Evolutionary conservation across 192 early-diverging fungal genomes (phyloP).

Genomic region (Backusella circina): DNA sequence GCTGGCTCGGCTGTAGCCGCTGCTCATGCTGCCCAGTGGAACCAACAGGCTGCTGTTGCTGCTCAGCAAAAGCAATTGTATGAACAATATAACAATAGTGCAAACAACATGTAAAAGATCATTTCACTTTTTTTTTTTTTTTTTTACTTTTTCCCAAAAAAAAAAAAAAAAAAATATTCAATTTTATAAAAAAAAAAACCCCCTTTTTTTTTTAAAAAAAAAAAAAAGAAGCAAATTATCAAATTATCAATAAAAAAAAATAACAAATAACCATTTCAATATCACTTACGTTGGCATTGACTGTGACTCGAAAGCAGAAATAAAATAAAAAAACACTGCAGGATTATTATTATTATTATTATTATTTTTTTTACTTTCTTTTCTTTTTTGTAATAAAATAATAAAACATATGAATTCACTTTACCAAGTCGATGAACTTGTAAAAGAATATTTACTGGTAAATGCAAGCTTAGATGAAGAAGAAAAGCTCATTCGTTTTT

Average conservation of each 20-base stretch:
- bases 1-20: slow-evolving; percentile 7
- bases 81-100: slow-evolving; percentile 27
- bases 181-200: neutral
- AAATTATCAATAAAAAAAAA: neutral
- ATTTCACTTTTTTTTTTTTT: neutral
- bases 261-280: neutral
- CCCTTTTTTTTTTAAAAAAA: neutral
- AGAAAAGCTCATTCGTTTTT: neutral
- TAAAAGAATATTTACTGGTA: slow-evolving; percentile 67
- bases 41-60: slow-evolving; percentile 10
- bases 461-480: neutral
- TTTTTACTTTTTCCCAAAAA: neutral
- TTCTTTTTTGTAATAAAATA: neutral
- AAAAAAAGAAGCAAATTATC: neutral
- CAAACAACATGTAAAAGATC: slow-evolving; percentile 11
- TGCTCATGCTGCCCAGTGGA: slow-evolving; percentile 19
- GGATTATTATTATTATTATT: no score
- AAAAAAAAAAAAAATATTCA: neutral
- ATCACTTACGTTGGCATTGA: neutral
- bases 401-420: slow-evolving; percentile 54
- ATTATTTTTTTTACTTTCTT: neutral
- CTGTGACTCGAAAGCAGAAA: neutral
- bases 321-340: neutral
- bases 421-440: slow-evolving; percentile 58
- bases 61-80: slow-evolving; percentile 24